These are phyloP conservation scores for Phyllosticta capitalensis DNA, from an alignment of 2,329 filamentous ascomycete species.

Conservation along the genomic window DNA sequence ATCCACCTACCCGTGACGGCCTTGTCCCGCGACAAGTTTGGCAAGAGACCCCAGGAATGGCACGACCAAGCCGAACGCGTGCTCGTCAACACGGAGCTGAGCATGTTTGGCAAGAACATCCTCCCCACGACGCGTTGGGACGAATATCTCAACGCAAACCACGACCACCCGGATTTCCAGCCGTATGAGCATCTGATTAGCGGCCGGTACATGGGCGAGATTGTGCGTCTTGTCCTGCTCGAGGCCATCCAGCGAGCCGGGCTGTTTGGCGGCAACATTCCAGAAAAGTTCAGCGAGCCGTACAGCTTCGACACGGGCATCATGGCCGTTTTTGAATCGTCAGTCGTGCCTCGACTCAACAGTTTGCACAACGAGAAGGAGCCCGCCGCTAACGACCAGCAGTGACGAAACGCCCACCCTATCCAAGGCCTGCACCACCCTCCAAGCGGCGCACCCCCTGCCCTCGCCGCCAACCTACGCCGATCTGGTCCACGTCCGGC, in stretches of 20 bases:
- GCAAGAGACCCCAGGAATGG: conserved; percentile 44
- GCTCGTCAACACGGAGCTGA: conserved; percentile 56
- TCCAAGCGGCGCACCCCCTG: conserved; percentile 45
- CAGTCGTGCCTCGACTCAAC: conserved; percentile 4
- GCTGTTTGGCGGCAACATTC: conserved; percentile 48
- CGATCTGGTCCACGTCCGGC: conserved; percentile 47
- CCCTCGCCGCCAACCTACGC: conserved; percentile 33
- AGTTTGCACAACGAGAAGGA: neutral
- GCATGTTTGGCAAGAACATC: conserved; percentile 54
- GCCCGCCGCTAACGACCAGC: neutral
- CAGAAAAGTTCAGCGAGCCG: conserved; percentile 44
- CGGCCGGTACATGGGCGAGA: conserved; percentile 54
- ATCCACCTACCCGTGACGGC: conserved; percentile 49
- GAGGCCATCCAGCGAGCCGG: conserved; percentile 48
- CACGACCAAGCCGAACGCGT: conserved; percentile 49
- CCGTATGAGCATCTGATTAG: conserved; percentile 56
- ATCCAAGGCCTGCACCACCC: conserved; percentile 32
- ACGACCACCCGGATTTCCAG: conserved; percentile 52
- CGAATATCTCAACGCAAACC: conserved; percentile 47
- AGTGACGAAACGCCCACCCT: conserved; percentile 33
- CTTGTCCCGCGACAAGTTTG: conserved; percentile 48
- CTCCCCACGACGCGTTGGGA: conserved; percentile 54
- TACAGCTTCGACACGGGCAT: conserved; percentile 52
- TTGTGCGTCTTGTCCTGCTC: conserved; percentile 50
- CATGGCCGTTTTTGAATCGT: conserved; percentile 47